Evolutionary conservation across 306 rosid species (phyloP), one percentile per base, ranked within the genome.

Genomic region (Cicer arietinum): DNA sequence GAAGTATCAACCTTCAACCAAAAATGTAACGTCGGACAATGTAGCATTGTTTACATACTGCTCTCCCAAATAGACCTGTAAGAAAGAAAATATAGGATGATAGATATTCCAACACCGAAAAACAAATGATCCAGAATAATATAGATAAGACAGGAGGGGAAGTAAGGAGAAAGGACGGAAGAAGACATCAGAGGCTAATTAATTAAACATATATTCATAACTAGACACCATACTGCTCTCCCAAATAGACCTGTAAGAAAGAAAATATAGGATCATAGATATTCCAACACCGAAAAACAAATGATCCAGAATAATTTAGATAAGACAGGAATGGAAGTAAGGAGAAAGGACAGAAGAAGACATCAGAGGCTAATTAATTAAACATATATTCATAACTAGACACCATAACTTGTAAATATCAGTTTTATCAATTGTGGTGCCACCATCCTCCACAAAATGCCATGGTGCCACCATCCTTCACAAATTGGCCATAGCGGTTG

Each of bases 61-160:
- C 87, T 94, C 96, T 63, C 99, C 99, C 11, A 94, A 82, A 85
- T 92, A 94, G 30, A 94, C 99, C 99, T 94, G 95, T 86, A 88
- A 60, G 58, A 85, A 68, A 51, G 63, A 76, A 60, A 74, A 48
- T 62, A 14, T 7, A 20, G 74, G 53, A 77, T 77, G 17, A 72
- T 73, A 81, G 7, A 80, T 64, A 64, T 13, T 69, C 79, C 54
- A 67, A 51, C 30, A 67, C 44, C 20, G 50, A 60, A 16, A 60
- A 69, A 59, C 58, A 25, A 16, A 11, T 44, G 43, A 54, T 48
- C 45, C 39, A 46, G 17, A 50, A 44, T 6, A 14, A 51, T 72
- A 40, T 53, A 59, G 74, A 51, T 42, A 44, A 58, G 54, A 4
- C 3, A 17, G 14, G n/a, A 66, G 72, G 35, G 22, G n/a, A 66